Base-by-base conservation (phyloP, 495 filamentous ascomycete species). In the Daldinia decipiens region DNA sequence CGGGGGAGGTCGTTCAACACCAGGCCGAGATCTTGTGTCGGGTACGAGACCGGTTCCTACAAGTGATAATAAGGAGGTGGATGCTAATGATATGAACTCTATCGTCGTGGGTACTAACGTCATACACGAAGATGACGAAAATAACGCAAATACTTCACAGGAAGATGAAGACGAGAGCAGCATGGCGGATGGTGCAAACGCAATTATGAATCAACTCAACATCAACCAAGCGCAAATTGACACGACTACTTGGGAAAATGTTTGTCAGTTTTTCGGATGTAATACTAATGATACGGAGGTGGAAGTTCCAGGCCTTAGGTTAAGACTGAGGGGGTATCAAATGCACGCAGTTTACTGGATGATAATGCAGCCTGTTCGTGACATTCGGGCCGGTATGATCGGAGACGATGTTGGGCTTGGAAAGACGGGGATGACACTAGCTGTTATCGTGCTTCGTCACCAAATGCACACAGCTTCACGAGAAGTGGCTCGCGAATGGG, bases 81-180 rank as follows among this genome's bases (percentile, higher is more conserved):
- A 13, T 13, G 3, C 5, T 36, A 13, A 36, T 8, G 27, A 31
- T 54, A 31, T 62, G n/a, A 34, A 34, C 32, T 34, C 32, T 34
- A 9, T 34, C 32, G 38, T 4, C 71, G 82, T 13, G 72, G 74
- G 39, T 82, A 4, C 12, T n/a, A 31, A 17, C 5, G 15, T 32
- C 15, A 7, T 32, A 8, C 21, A 2, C 12, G 51, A 54, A 7
- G 27, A 54, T 8, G 26, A 17, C 5, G 50, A 27, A 52, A 24
- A 15, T n/a, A 29, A 29, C 21, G 21, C 1, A 24, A 24, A 24
- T 24, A 2, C 1, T 24, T 24, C 34, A 36, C 1, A 4, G 1
- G 9, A 0, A 13, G 12, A 47, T 2, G 6, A 1, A n/a, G 40
- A 47, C 17, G n/a, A 21, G 0, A 52, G 24, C 12, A 52, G 50